Evolutionary conservation across 2,329 filamentous ascomycete species (phyloP).

Genomic region (Raffaelea albimanens): DNA sequence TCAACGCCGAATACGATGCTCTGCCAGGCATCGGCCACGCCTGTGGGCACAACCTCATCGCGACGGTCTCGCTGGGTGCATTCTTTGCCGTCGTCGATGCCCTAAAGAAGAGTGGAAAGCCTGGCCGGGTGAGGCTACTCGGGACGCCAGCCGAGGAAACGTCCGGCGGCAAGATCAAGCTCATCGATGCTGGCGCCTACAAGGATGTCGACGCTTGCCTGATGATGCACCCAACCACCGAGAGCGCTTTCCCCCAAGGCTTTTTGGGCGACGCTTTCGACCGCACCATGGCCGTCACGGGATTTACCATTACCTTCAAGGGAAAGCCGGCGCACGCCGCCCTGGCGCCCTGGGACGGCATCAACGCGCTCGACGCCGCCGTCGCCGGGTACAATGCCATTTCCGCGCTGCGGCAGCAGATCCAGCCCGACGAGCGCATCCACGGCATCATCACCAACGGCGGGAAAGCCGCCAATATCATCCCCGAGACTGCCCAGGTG

Average conservation of each 20-base stretch:
- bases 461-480: slow-evolving; percentile 26
- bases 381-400: slow-evolving; percentile 25
- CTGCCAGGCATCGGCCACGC: slow-evolving; percentile 28
- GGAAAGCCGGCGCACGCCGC: slow-evolving; percentile 34
- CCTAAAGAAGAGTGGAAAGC: slow-evolving; percentile 11
- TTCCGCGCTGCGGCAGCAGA: slow-evolving; percentile 35
- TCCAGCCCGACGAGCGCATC: slow-evolving; percentile 35
- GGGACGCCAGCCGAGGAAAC: slow-evolving; percentile 35
- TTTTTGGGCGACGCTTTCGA: slow-evolving; percentile 10
- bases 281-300: slow-evolving; percentile 13
- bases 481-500: slow-evolving; percentile 24
- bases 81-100: slow-evolving; percentile 22
- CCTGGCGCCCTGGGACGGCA: slow-evolving; percentile 34
- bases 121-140: slow-evolving; percentile 20
- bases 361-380: slow-evolving; percentile 37
- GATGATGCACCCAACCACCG: slow-evolving; percentile 26
- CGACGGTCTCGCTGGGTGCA: slow-evolving; percentile 24
- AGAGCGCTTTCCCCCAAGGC: background rate
- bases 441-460: slow-evolving; percentile 35
- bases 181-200: slow-evolving; percentile 32
- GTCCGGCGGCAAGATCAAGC: slow-evolving; percentile 31
- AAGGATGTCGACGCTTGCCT: slow-evolving; percentile 23
- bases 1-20: slow-evolving; percentile 16
- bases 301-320: slow-evolving; percentile 23
- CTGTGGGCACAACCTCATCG: slow-evolving; percentile 33